phyloP scores from a whole-genome alignment of 148 eudicot species.

The Rhododendron molle region DNA sequence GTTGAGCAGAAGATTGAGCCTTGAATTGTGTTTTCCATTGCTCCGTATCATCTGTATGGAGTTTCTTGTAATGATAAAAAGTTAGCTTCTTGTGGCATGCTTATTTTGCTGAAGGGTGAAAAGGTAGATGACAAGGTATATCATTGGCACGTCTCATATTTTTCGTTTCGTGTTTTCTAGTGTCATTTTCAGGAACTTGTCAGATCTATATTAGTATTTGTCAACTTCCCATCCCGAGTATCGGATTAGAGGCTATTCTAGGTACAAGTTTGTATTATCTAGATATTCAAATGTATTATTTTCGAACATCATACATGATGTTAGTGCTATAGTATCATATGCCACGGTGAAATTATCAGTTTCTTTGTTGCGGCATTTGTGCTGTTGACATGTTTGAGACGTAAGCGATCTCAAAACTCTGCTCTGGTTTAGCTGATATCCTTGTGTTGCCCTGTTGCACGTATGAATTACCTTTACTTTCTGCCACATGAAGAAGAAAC shows the following conservation, averaged over 20 bases:
- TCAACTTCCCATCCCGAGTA: background rate
- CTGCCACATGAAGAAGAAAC: background rate
- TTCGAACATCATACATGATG: background rate
- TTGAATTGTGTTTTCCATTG: background rate
- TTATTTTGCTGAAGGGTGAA: background rate
- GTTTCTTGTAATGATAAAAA: background rate
- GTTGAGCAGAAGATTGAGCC: constrained; percentile 7
- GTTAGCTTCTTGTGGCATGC: background rate
- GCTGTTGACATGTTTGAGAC: background rate
- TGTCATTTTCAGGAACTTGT: background rate
- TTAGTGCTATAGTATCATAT: background rate
- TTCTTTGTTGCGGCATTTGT: background rate
- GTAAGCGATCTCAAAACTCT: background rate
- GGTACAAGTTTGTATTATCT: background rate
- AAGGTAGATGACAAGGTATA: background rate
- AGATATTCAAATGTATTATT: background rate
- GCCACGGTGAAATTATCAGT: background rate
- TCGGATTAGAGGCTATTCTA: background rate
- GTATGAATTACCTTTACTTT: background rate
- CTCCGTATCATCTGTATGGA: background rate
- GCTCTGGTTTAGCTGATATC: background rate
- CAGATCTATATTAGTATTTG: background rate
- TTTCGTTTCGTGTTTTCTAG: background rate
- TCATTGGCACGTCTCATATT: background rate
- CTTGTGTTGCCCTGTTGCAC: background rate